Conservation (phyloP, 2,329 filamentous ascomycete species). For the Fusarium sp. region DNA sequence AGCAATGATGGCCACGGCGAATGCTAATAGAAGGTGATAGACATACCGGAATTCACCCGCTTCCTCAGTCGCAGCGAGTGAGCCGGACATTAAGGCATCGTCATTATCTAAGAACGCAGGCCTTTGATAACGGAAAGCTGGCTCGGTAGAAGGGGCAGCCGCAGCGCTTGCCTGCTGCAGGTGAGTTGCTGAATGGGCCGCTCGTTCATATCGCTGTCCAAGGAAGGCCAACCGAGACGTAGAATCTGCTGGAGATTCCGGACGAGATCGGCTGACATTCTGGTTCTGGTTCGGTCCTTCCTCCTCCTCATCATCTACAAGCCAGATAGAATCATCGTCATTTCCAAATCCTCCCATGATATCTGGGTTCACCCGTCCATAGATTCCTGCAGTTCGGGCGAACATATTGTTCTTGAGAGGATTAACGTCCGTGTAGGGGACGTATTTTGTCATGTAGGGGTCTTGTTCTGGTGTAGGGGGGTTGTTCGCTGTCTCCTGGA, state of each 20-base stretch:
- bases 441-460: slow-evolving; percentile 35
- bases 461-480: slow-evolving; percentile 5
- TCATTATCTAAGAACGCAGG: slow-evolving; percentile 41
- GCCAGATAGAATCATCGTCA: slow-evolving; percentile 49
- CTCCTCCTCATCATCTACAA: slow-evolving; percentile 49
- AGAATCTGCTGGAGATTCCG: neutral
- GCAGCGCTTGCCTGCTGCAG: slow-evolving; percentile 28
- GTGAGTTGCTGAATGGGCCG: neutral
- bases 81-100: slow-evolving; percentile 29
- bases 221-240: neutral
- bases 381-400: slow-evolving; percentile 40
- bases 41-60: slow-evolving; percentile 52
- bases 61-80: slow-evolving; percentile 28
- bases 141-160: slow-evolving; percentile 8
- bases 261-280: neutral
- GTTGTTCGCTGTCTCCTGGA: slow-evolving; percentile 4
- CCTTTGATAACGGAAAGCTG: slow-evolving; percentile 35
- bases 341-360: slow-evolving; percentile 50
- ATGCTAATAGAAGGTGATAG: neutral
- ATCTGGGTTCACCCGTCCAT: slow-evolving; percentile 48
- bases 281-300: slow-evolving; percentile 40
- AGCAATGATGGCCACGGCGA: neutral
- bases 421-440: slow-evolving; percentile 41
- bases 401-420: slow-evolving; percentile 48
- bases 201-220: neutral